Conservation (phyloP, 2,329 filamentous ascomycete species). For the Fusarium compactum region DNA sequence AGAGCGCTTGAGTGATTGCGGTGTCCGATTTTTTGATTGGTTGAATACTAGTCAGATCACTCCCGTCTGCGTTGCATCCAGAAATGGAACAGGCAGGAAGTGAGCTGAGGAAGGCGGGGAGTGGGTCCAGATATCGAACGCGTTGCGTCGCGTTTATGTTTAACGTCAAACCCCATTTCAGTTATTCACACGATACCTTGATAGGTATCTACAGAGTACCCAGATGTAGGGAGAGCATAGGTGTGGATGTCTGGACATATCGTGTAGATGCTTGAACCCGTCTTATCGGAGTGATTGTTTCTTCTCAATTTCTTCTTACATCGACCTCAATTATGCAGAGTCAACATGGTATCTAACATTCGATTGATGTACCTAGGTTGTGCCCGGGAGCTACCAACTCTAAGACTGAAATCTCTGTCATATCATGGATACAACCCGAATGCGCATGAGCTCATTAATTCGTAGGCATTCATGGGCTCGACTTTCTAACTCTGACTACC, state of each 20-base stretch:
- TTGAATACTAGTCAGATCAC: conserved; percentile 23
- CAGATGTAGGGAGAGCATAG: neutral
- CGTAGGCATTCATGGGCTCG: conserved; percentile 11
- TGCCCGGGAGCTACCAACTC: neutral
- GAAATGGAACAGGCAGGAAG: conserved; percentile 8
- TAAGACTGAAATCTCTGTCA: neutral
- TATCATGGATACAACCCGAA: neutral
- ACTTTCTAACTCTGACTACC: conserved; percentile 28
- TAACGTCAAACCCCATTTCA: neutral
- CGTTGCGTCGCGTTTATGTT: neutral
- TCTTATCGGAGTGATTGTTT: neutral
- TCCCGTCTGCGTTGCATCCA: conserved; percentile 15
- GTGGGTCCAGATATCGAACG: conserved; percentile 12
- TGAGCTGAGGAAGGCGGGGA: neutral
- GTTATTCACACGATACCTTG: neutral
- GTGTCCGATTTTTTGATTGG: conserved; percentile 44
- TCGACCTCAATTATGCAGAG: too few relatives aligned
- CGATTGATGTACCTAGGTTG: neutral
- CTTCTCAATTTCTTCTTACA: neutral
- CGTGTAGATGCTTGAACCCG: neutral
- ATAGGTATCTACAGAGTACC: neutral
- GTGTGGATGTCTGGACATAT: neutral
- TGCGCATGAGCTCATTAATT: neutral
- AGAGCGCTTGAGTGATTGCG: conserved; percentile 11
- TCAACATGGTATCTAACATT: neutral